Evolutionary conservation across 2,329 filamentous ascomycete genomes (phyloP), one percentile per base, ranked within the genome.

Genomic region (Neopestalotiopsis rosae): DNA sequence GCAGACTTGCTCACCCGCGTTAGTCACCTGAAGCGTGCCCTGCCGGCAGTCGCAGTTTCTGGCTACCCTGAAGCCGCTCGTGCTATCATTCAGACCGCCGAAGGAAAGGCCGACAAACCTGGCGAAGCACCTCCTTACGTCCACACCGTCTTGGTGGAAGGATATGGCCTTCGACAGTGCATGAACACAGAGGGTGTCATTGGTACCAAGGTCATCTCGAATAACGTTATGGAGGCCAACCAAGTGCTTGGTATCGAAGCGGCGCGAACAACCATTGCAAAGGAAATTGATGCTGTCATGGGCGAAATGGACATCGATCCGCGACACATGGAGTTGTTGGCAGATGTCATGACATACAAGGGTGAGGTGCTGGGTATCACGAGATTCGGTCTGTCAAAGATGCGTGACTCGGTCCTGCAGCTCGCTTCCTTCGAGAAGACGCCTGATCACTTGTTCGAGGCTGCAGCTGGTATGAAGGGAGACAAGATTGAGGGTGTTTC

Each of bases 341-440:
- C 96, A 12, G 96, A 99, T 77, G 95, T 98, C 67, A 99, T 99
- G 96, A 98, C 96, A 0, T 98, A 95, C 87, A 98, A 98, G 84
- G 96, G 96, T 65, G 95, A 98, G 74, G 93, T 99, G 0, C 88
- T 98, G 20, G 96, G 96, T 65, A 99, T 99, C 78, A 99, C 96
- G 2, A 92, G 96, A 40, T 98, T 98, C 80, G 96, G 96, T 65
- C 86, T 99, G 32, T 93, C 94, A 68, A 99, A 98, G 86, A 98
- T 97, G 92, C 88, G 96, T 65, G 96, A 99, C 80, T 93, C 90
- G 17, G 96, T 98, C 12, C 84, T 99, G 68, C 96, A 99, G 81
- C 87, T 99, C 13, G 96, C 96, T 0, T 95, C 92, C 20, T 99
- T 99, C 78, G 96, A 99, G 82, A 98, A 98, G 88, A 99, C 96